Evolutionary conservation across 148 eudicot genomes (phyloP).

Genomic region (Vaccinium macrocarpon): DNA sequence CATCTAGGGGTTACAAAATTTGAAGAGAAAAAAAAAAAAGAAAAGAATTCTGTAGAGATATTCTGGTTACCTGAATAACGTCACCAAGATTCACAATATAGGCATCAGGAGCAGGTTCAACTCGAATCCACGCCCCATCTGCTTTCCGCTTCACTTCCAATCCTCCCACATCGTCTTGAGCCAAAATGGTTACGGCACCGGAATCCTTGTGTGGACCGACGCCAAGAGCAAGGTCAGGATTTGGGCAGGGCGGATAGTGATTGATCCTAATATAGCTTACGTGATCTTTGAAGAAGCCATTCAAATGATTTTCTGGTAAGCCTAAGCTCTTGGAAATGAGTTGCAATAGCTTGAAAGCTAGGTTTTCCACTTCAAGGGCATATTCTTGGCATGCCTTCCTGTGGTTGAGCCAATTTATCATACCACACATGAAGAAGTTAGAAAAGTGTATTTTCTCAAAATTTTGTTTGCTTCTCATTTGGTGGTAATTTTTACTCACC

Average conservation of each 20-base stretch:
- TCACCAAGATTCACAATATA: conserved; percentile 75
- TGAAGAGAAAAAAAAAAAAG: background rate
- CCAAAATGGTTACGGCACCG: conserved; percentile 65
- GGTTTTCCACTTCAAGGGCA: conserved; percentile 32
- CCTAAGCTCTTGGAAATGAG: conserved; percentile 31
- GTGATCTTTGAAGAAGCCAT: conserved; percentile 43
- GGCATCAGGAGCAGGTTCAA: conserved; percentile 59
- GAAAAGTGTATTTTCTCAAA: background rate
- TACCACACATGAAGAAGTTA: background rate
- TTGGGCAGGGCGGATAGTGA: conserved; percentile 66
- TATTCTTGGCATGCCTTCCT: background rate
- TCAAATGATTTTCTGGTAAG: conserved; percentile 32
- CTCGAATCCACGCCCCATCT: conserved; percentile 71
- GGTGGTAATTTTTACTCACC: background rate
- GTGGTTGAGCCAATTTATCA: background rate
- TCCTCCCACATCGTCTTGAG: conserved; percentile 85
- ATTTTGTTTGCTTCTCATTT: background rate
- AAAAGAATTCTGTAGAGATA: background rate
- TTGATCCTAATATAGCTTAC: conserved; percentile 55
- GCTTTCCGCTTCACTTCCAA: conserved; percentile 60
- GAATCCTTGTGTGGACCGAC: conserved; percentile 73
- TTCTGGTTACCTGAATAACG: conserved; percentile 57
- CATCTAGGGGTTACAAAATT: background rate
- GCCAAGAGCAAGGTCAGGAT: conserved; percentile 58
- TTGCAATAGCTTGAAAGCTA: conserved; percentile 38